Percentiles rank a stretch among this genome's conserved stretches.
phyloP scores from a whole-genome alignment of 2,329 filamentous ascomycete genomes.

The Clonostachys chloroleuca region DNA sequence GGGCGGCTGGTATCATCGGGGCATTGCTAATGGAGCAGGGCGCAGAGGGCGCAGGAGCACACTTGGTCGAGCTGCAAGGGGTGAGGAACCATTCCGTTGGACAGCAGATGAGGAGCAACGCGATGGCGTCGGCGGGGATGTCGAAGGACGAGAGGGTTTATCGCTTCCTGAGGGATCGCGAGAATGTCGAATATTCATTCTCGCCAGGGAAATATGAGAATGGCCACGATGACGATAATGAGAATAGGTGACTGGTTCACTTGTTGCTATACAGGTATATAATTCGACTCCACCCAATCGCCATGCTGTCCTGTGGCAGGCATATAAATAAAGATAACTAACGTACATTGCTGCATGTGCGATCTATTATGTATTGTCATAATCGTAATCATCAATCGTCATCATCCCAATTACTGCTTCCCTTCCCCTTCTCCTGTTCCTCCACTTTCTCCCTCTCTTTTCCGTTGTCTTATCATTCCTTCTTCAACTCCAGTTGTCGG shows the following conservation, averaged over 20 bases:
- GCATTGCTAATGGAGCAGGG: conserved; percentile 60
- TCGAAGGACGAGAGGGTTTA: conserved; percentile 66
- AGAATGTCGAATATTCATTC: conserved; percentile 35
- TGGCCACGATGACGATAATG: neutral
- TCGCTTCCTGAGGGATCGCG: conserved; percentile 70
- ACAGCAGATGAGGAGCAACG: conserved; percentile 46
- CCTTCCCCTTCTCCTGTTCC: too few relatives aligned
- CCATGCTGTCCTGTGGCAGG: too few relatives aligned
- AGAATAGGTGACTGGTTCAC: neutral
- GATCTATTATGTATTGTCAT: neutral
- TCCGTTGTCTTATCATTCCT: too few relatives aligned
- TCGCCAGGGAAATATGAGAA: conserved; percentile 21
- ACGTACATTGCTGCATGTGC: neutral
- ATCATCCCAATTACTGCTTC: too few relatives aligned
- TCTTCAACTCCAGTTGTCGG: too few relatives aligned
- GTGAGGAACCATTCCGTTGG: conserved; percentile 63
- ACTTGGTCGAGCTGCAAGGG: conserved; percentile 62
- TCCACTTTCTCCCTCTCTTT: too few relatives aligned
- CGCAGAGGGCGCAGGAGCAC: conserved; percentile 56
- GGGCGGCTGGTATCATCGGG: conserved; percentile 64
- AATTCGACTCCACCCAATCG: too few relatives aligned
- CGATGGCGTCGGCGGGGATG: conserved; percentile 43
- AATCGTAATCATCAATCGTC: neutral
- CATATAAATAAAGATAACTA: too few relatives aligned
- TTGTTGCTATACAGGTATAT: too few relatives aligned